Conservation (phyloP, 371 early-diverging fungal species). For the Saksenaea oblongispora region DNA sequence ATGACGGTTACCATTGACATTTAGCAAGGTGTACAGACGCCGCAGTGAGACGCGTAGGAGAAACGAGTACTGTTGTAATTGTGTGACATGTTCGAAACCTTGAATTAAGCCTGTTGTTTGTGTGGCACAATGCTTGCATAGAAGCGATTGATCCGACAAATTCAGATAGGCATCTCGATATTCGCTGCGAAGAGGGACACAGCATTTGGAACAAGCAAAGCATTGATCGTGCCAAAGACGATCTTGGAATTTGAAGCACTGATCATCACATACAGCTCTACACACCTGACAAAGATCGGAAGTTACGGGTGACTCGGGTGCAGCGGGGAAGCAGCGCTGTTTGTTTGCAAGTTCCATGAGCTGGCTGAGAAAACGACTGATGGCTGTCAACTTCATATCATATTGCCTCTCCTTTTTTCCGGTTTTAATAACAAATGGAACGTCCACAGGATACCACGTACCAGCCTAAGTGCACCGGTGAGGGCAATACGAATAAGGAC, state of each 20-base stretch:
- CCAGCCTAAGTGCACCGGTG: constrained; percentile 84
- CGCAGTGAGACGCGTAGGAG: constrained; percentile 81
- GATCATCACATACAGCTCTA: constrained; percentile 76
- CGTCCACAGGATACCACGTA: constrained; percentile 20
- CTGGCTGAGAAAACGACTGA: constrained; percentile 63
- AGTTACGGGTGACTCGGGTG: constrained; percentile 24
- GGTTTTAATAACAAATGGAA: neutral
- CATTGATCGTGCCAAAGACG: constrained; percentile 83
- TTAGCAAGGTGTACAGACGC: constrained; percentile 77
- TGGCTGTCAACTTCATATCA: constrained; percentile 37
- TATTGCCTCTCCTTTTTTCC: constrained; percentile 6
- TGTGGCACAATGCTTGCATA: constrained; percentile 51
- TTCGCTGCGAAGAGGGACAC: constrained; percentile 50
- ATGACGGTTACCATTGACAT: constrained; percentile 54
- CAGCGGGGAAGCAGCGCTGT: constrained; percentile 20
- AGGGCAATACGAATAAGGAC: constrained; percentile 88
- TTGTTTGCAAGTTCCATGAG: constrained; percentile 63
- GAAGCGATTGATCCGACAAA: constrained; percentile 32
- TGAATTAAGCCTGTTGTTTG: constrained; percentile 21
- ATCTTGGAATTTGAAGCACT: constrained; percentile 67
- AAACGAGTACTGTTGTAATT: constrained; percentile 90
- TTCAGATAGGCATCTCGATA: constrained; percentile 55
- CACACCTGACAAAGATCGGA: constrained; percentile 84
- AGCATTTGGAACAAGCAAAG: constrained; percentile 73
- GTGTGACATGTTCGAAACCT: constrained; percentile 79